These are phyloP conservation scores for Tricholoma bakamatsutake DNA, from an alignment of 768 basidiomycete genomes.

Conservation along the genomic window DNA sequence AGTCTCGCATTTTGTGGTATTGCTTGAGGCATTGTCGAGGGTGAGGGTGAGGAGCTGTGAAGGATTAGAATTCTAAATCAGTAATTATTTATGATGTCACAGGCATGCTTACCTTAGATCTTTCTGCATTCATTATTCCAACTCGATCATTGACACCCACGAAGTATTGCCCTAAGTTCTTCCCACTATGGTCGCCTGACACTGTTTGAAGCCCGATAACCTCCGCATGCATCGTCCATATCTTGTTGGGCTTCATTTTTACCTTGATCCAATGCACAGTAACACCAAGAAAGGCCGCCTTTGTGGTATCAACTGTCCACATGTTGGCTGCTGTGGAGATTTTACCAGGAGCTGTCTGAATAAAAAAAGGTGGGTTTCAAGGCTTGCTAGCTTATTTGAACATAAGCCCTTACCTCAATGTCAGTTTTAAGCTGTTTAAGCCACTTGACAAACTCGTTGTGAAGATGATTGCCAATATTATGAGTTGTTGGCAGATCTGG, in stretches of 20 bases:
- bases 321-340: constrained; percentile 11
- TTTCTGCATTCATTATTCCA: constrained; percentile 14
- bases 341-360: constrained; percentile 13
- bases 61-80: background rate
- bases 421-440: constrained; percentile 6
- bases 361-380: background rate
- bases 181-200: constrained; percentile 18
- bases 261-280: constrained; percentile 22
- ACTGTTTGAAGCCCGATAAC: constrained; percentile 20
- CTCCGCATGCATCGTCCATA: constrained; percentile 17
- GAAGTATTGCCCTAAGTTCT: constrained; percentile 23
- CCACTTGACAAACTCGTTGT: constrained; percentile 11
- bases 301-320: constrained; percentile 2
- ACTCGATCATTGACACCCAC: constrained; percentile 16
- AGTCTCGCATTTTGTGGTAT: constrained; percentile 8
- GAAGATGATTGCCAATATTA: constrained; percentile 10
- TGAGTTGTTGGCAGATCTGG: constrained; percentile 1
- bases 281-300: constrained; percentile 7
- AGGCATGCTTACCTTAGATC: constrained; percentile 18
- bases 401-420: background rate
- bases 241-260: background rate
- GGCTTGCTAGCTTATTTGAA: background rate
- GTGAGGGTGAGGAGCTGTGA: constrained; percentile 15
- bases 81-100: background rate
- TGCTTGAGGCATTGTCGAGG: constrained; percentile 13